These are phyloP conservation scores for Cytospora leucostoma DNA, from an alignment of 2,329 filamentous ascomycete genomes.

Conservation along the genomic window DNA sequence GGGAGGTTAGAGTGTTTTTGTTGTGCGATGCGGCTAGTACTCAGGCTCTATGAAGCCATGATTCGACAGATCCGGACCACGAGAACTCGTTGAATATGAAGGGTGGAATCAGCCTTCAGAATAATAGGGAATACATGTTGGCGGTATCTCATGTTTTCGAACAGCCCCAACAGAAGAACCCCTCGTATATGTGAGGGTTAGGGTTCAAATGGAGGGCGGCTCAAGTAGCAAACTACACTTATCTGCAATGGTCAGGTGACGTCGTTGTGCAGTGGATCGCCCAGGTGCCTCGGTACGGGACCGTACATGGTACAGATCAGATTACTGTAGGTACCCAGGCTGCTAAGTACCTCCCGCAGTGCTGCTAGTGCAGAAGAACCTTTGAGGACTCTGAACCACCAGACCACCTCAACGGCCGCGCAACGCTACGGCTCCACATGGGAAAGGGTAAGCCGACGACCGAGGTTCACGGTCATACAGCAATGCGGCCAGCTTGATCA, in stretches of 20 bases:
- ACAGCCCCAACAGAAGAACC: neutral
- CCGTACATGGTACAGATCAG: too few species aligned
- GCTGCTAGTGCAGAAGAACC: neutral
- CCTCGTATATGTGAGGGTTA: neutral
- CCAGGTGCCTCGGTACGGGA: too few species aligned
- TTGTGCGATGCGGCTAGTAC: neutral
- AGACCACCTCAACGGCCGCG: neutral
- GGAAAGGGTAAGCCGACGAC: slow-evolving; percentile 11
- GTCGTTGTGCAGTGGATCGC: too few species aligned
- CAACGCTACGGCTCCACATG: slow-evolving; percentile 15
- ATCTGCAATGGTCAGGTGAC: too few species aligned
- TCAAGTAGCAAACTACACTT: neutral
- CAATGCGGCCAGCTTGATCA: slow-evolving; percentile 7
- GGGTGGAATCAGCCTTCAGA: neutral
- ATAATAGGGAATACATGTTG: neutral
- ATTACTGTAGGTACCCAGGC: too few species aligned
- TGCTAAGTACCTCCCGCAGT: neutral
- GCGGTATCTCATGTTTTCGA: neutral
- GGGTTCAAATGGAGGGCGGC: neutral
- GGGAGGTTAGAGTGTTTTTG: neutral
- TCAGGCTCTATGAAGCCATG: neutral
- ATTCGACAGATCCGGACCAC: neutral
- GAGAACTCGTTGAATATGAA: neutral
- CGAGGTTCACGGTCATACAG: slow-evolving; percentile 21
- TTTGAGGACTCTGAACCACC: neutral